A percentile compares a stretch with the other conserved stretches of the same genome.
Evolutionary conservation across 2,329 filamentous ascomycete species (phyloP).

Genomic region (Clarireedia monteithiana): DNA sequence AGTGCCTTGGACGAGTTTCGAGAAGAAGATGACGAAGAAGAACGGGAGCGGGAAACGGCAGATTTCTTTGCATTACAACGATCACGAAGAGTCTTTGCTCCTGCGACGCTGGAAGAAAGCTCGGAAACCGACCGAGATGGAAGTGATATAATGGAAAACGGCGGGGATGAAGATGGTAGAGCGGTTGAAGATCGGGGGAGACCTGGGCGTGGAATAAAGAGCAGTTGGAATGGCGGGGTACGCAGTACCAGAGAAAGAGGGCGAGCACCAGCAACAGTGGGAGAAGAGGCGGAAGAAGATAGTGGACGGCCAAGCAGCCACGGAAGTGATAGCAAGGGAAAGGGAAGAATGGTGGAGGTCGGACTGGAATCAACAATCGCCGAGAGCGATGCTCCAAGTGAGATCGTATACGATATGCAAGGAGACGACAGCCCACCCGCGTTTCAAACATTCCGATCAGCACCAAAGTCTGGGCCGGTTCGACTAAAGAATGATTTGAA

Average conservation of each 20-base stretch:
- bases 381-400: slow-evolving; percentile 51
- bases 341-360: slow-evolving; percentile 72
- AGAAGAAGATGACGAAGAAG: slow-evolving; percentile 88
- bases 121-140: slow-evolving; percentile 70
- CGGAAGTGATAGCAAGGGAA: slow-evolving; percentile 43
- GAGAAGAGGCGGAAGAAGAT: slow-evolving; percentile 32
- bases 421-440: slow-evolving; percentile 49
- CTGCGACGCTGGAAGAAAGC: slow-evolving; percentile 76
- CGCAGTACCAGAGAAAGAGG: slow-evolving; percentile 25
- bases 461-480: slow-evolving; percentile 24
- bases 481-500: slow-evolving; percentile 24
- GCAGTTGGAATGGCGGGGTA: slow-evolving; percentile 52
- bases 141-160: slow-evolving; percentile 48
- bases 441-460: slow-evolving; percentile 48
- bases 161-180: slow-evolving; percentile 38
- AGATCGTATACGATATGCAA: slow-evolving; percentile 47
- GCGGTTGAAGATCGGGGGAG: slow-evolving; percentile 40
- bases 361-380: slow-evolving; percentile 64
- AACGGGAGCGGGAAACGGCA: slow-evolving; percentile 84
- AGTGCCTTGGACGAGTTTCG: slow-evolving; percentile 84
- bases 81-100: slow-evolving; percentile 81
- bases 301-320: slow-evolving; percentile 21
- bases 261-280: slow-evolving; percentile 21
- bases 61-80: slow-evolving; percentile 88
- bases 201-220: slow-evolving; percentile 43